Conservation (phyloP, 495 filamentous ascomycete genomes). For the Penicillium longicatenatum region DNA sequence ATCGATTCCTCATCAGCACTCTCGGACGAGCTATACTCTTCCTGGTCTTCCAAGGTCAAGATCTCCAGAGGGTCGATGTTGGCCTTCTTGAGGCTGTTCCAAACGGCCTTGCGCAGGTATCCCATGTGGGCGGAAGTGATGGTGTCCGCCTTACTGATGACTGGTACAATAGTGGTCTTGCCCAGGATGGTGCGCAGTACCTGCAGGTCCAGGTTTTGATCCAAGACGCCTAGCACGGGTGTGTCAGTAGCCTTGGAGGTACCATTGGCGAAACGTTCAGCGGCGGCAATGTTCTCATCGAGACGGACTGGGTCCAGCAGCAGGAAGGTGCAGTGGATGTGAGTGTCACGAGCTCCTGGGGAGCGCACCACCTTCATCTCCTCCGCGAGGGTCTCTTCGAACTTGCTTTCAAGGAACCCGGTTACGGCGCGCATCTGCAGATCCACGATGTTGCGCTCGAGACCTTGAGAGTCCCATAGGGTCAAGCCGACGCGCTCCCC, state of each 20-base stretch:
- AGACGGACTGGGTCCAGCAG: slow-evolving; percentile 87
- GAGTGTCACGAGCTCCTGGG: slow-evolving; percentile 90
- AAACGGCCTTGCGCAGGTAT: slow-evolving; percentile 89
- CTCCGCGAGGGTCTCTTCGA: slow-evolving; percentile 95
- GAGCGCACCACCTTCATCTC: slow-evolving; percentile 97
- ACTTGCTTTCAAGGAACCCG: slow-evolving; percentile 94
- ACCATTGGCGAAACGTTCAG: slow-evolving; percentile 59
- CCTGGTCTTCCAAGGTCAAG: slow-evolving; percentile 77
- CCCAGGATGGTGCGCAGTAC: slow-evolving; percentile 85
- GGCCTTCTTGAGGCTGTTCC: slow-evolving; percentile 79
- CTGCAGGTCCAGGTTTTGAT: slow-evolving; percentile 88
- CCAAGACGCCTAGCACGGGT: slow-evolving; percentile 63
- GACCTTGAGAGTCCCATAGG: slow-evolving; percentile 91
- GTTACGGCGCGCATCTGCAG: slow-evolving; percentile 90
- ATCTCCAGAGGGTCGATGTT: slow-evolving; percentile 89
- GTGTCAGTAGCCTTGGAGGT: slow-evolving; percentile 52
- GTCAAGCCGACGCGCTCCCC: slow-evolving; percentile 90
- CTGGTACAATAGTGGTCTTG: slow-evolving; percentile 94
- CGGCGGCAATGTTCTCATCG: slow-evolving; percentile 76
- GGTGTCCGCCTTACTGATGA: slow-evolving; percentile 96
- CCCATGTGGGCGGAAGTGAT: slow-evolving; percentile 92
- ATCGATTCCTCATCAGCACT: slow-evolving; percentile 54
- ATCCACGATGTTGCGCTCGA: slow-evolving; percentile 93
- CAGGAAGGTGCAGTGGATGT: slow-evolving; percentile 95
- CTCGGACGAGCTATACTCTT: slow-evolving; percentile 61